These are phyloP conservation scores for Citrus mangshanensis DNA, from an alignment of 345 rosid species.

Conservation along the genomic window DNA sequence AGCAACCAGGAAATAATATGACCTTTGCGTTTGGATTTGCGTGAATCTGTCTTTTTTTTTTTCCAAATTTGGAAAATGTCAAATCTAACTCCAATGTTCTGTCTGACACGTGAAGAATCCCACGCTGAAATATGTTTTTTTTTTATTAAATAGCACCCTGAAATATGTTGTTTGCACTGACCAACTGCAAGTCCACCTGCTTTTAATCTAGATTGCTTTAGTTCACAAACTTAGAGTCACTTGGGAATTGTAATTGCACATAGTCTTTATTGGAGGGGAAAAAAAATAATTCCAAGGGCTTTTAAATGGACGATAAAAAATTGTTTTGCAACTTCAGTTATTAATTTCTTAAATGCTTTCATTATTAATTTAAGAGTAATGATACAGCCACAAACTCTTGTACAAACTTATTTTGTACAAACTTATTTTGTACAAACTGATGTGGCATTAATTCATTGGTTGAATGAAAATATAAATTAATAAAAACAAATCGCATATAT, in stretches of 20 bases:
- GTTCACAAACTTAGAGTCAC: background rate
- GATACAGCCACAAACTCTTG: too few relatives aligned
- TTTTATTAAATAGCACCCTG: background rate
- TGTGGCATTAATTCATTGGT: too few relatives aligned
- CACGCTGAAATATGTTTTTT: background rate
- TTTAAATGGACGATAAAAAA: background rate
- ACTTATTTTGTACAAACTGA: too few relatives aligned
- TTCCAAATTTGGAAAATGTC: slow-evolving; percentile 19
- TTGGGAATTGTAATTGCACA: background rate
- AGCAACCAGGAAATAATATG: slow-evolving; percentile 1
- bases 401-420: too few relatives aligned
- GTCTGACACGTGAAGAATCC: slow-evolving; percentile 27
- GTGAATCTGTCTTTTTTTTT: slow-evolving; percentile 4
- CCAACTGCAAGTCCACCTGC: slow-evolving; percentile 7
- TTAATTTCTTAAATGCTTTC: background rate
- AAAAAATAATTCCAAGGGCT: background rate
- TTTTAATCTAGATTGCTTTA: background rate
- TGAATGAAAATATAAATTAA: too few relatives aligned
- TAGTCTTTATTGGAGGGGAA: background rate
- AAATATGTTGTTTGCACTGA: background rate
- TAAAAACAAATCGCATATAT: too few relatives aligned
- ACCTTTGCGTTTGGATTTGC: slow-evolving; percentile 8
- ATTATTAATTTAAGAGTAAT: background rate
- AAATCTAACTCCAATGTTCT: slow-evolving; percentile 14
- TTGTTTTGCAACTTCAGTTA: background rate